These are phyloP conservation scores for Serendipita sp. DNA, from an alignment of 768 basidiomycete genomes.

Conservation along the genomic window DNA sequence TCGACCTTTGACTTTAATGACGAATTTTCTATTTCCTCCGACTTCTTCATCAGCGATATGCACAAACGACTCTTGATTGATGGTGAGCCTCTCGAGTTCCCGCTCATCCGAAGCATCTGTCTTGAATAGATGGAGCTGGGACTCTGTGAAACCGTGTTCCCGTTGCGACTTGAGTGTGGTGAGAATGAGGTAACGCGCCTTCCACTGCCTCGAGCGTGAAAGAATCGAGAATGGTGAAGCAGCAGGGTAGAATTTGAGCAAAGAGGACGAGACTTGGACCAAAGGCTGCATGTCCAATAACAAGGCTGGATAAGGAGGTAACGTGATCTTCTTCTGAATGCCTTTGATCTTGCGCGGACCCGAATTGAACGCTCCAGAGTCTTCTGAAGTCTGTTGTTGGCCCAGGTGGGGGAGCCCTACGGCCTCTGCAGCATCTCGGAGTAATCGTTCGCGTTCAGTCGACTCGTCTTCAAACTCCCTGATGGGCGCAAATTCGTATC, in stretches of 20 bases:
- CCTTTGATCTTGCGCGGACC: conserved; percentile 6
- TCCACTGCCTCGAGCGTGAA: conserved; percentile 47
- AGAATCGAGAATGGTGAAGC: conserved; percentile 43
- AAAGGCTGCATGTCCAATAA: conserved; percentile 35
- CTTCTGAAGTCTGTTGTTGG: conserved; percentile 30
- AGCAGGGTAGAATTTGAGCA: conserved; percentile 56
- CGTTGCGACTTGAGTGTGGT: conserved; percentile 12
- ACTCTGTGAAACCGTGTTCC: conserved; percentile 13
- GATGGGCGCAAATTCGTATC: not conserved
- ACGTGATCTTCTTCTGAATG: conserved; percentile 21
- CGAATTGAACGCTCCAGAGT: conserved; percentile 8
- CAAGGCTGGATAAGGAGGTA: conserved; percentile 52
- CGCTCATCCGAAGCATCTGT: conserved; percentile 38
- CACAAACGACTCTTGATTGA: conserved; percentile 60
- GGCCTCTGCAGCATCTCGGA: conserved; percentile 60
- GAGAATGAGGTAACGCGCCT: conserved; percentile 43
- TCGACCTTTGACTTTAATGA: conserved; percentile 50
- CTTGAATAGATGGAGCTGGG: conserved; percentile 63
- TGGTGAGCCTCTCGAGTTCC: conserved; percentile 59
- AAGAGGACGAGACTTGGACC: conserved; percentile 32
- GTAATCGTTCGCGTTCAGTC: conserved; percentile 50
- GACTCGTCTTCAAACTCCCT: conserved; percentile 34
- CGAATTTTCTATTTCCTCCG: conserved; percentile 27
- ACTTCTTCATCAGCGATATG: conserved; percentile 48
- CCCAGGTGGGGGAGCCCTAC: conserved; percentile 43